Percentiles rank a stretch among this genome's conserved stretches.
phyloP scores from a whole-genome alignment of 2,329 filamentous ascomycete genomes.

The Talaromyces rugulosus region DNA sequence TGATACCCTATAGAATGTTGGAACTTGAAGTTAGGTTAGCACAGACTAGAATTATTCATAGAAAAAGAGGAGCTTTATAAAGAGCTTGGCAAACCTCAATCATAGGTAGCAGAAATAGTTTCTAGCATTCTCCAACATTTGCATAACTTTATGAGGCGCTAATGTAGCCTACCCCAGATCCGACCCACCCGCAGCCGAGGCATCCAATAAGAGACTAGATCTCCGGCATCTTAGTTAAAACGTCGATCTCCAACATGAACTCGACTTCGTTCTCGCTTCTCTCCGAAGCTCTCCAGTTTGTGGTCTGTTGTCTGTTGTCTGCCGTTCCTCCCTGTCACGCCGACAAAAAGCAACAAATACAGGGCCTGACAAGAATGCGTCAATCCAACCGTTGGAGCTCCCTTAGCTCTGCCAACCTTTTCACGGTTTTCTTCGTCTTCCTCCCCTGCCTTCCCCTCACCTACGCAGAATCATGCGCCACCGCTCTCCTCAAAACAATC shows the following conservation, averaged over 20 bases:
- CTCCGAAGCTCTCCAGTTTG: not conserved
- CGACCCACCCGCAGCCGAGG: not conserved
- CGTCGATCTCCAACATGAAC: not conserved
- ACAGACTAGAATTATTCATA: not conserved
- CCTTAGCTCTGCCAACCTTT: not conserved
- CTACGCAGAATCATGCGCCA: constrained; percentile 11
- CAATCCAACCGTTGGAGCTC: not conserved
- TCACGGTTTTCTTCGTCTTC: not conserved
- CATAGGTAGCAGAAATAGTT: not conserved
- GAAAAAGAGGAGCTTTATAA: not conserved
- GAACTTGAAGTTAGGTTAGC: not conserved
- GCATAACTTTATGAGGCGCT: not conserved
- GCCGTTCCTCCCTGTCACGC: not conserved
- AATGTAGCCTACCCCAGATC: not conserved
- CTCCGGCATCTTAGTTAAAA: not conserved
- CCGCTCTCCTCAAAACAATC: constrained; percentile 11
- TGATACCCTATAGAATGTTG: constrained; percentile 12
- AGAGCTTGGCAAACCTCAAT: not conserved
- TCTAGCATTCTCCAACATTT: not conserved
- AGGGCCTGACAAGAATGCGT: constrained; percentile 1
- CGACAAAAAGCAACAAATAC: not conserved
- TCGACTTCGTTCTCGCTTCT: not conserved
- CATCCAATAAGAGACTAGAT: not conserved
- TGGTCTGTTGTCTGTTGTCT: not conserved
- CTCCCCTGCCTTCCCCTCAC: not conserved